Conservation (phyloP, 169 alveolate genomes). For the Cryptosporidium xiaoi region DNA sequence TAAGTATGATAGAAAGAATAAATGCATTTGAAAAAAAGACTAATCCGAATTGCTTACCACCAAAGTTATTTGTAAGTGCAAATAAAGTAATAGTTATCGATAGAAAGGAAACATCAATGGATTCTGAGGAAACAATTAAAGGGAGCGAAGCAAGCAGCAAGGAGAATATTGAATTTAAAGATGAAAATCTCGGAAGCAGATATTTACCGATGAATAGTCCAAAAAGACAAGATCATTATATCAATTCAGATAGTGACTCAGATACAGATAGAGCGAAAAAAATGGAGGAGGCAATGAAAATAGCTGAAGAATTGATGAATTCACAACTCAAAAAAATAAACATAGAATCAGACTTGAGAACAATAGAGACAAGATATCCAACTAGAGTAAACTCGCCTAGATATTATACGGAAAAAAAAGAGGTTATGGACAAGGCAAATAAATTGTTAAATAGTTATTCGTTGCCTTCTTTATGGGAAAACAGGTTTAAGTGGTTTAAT, state of each 20-base stretch:
- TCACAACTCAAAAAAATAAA: slow-evolving; percentile 38
- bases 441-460: slow-evolving; percentile 6
- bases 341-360: slow-evolving; percentile 44
- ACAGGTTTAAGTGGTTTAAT: slow-evolving; percentile 11
- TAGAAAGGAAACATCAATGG: background rate
- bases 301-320: slow-evolving; percentile 65
- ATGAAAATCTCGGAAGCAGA: background rate
- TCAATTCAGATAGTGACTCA: slow-evolving; percentile 54
- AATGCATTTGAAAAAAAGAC: background rate
- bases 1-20: background rate
- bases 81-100: background rate
- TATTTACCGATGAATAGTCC: background rate
- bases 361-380: slow-evolving; percentile 69
- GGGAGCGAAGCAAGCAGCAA: slow-evolving; percentile 26
- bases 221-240: background rate
- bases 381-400: slow-evolving; percentile 71
- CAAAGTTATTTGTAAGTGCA: too few species aligned
- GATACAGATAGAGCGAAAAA: slow-evolving; percentile 59
- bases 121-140: too few species aligned
- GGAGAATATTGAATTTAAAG: slow-evolving; percentile 47
- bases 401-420: slow-evolving; percentile 50
- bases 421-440: slow-evolving; percentile 58
- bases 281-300: slow-evolving; percentile 47
- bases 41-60: background rate
- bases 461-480: slow-evolving; percentile 6